Conservation (phyloP, 306 rosid genomes). For the Arachis hypogaea region DNA sequence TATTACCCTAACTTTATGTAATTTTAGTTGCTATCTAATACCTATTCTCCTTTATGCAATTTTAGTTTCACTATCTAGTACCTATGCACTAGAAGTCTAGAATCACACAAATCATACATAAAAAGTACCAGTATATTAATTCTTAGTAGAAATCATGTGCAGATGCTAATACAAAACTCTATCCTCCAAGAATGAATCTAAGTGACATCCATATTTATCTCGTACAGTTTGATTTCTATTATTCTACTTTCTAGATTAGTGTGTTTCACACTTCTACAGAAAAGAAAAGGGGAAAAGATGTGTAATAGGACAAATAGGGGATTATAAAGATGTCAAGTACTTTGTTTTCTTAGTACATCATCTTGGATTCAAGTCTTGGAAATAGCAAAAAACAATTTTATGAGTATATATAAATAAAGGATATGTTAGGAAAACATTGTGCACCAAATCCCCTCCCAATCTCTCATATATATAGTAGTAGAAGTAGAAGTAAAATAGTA, state of each 20-base stretch:
- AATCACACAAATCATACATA: neutral
- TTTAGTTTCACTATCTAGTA: neutral
- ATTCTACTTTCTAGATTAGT: neutral
- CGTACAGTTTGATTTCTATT: neutral
- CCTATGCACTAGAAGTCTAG: neutral
- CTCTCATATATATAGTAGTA: too few species aligned
- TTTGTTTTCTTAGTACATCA: too few species aligned
- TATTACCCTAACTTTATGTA: neutral
- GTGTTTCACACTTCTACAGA: neutral
- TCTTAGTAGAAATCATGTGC: slow-evolving; percentile 1
- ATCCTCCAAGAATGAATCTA: neutral
- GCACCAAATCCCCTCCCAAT: too few species aligned
- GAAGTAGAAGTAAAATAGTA: too few species aligned
- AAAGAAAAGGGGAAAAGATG: neutral
- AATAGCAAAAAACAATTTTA: too few species aligned
- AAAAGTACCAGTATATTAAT: neutral
- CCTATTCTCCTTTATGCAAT: neutral
- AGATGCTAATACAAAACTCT: neutral
- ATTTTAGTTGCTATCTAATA: too few species aligned
- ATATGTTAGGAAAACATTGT: too few species aligned
- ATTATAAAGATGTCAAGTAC: neutral
- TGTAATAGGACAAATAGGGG: neutral
- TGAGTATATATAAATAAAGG: too few species aligned
- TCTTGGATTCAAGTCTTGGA: too few species aligned
- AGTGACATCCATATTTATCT: neutral